A percentile compares a stretch with the other conserved stretches of the same genome.
Conservation (phyloP, 2,329 filamentous ascomycete genomes). For the Hymenoscyphus fraxineus region DNA sequence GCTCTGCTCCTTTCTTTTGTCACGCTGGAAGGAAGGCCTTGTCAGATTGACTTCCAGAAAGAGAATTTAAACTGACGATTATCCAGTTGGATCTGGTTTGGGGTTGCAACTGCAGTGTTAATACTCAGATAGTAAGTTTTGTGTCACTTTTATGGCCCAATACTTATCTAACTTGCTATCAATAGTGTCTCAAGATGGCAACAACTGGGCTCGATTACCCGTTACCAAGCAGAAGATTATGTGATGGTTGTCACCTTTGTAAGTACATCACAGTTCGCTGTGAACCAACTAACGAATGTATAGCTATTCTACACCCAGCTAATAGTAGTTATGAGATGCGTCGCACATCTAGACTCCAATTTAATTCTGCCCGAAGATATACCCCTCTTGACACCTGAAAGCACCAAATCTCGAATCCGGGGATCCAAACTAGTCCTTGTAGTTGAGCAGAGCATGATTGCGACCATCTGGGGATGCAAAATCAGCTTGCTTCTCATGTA, state of each 20-base stretch:
- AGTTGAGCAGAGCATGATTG: constrained; percentile 58
- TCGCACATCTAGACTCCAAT: constrained; percentile 54
- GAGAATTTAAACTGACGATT: background rate
- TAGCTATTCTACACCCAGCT: constrained; percentile 51
- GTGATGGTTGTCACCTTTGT: constrained; percentile 52
- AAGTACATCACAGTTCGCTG: constrained; percentile 27
- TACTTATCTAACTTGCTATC: background rate
- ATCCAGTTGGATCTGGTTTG: constrained; percentile 42
- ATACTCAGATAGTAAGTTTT: constrained; percentile 37
- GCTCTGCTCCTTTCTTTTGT: background rate
- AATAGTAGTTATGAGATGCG: constrained; percentile 52
- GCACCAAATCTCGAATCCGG: constrained; percentile 25
- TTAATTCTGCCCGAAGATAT: constrained; percentile 50
- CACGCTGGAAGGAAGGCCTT: background rate
- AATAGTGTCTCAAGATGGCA: constrained; percentile 39
- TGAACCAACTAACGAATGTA: background rate
- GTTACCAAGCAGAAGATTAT: constrained; percentile 53
- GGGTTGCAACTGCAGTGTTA: constrained; percentile 34
- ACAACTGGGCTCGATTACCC: constrained; percentile 43
- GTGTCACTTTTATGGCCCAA: background rate
- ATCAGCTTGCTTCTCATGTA: constrained; percentile 55
- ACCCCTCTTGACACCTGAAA: constrained; percentile 42
- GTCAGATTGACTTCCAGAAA: background rate
- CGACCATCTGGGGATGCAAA: constrained; percentile 55
- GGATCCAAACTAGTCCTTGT: constrained; percentile 62